Percentiles rank a stretch among this genome's conserved stretches.
phyloP scores from a whole-genome alignment of 1,284 basidiomycete genomes.

The Xerocomus minutiporus region DNA sequence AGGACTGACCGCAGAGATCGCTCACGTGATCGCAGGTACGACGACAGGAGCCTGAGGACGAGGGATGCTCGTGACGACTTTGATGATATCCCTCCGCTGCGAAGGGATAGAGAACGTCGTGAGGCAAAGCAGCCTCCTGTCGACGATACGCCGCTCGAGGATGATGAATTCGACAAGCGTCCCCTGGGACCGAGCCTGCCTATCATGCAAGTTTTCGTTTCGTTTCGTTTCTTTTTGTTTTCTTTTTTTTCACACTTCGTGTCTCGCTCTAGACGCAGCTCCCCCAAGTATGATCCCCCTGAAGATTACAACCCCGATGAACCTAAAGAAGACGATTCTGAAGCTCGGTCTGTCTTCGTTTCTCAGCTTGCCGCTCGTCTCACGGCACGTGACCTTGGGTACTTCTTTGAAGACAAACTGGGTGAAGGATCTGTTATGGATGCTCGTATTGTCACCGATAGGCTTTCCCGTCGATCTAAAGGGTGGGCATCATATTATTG shows the following conservation, averaged over 20 bases:
- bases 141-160: slow-evolving; percentile 32
- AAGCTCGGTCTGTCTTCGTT: slow-evolving; percentile 96
- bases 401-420: slow-evolving; percentile 97
- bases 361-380: slow-evolving; percentile 95
- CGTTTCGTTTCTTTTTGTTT: background rate
- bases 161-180: slow-evolving; percentile 29
- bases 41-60: slow-evolving; percentile 39
- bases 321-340: slow-evolving; percentile 83
- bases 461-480: slow-evolving; percentile 89
- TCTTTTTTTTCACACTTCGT: slow-evolving; percentile 9
- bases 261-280: slow-evolving; percentile 49
- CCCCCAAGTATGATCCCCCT: slow-evolving; percentile 65
- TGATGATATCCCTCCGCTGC: slow-evolving; percentile 46
- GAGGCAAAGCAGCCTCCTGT: slow-evolving; percentile 28
- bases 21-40: slow-evolving; percentile 53
- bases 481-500: slow-evolving; percentile 56
- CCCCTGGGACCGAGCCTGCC: slow-evolving; percentile 38
- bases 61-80: slow-evolving; percentile 57
- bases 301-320: slow-evolving; percentile 71
- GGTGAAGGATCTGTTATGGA: slow-evolving; percentile 91
- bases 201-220: slow-evolving; percentile 35
- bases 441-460: slow-evolving; percentile 91
- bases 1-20: slow-evolving; percentile 46
- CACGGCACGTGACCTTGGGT: slow-evolving; percentile 92
- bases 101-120: slow-evolving; percentile 38